Evolutionary conservation across 2,329 filamentous ascomycete genomes (phyloP).

Genomic region (Rutstroemia sp.): DNA sequence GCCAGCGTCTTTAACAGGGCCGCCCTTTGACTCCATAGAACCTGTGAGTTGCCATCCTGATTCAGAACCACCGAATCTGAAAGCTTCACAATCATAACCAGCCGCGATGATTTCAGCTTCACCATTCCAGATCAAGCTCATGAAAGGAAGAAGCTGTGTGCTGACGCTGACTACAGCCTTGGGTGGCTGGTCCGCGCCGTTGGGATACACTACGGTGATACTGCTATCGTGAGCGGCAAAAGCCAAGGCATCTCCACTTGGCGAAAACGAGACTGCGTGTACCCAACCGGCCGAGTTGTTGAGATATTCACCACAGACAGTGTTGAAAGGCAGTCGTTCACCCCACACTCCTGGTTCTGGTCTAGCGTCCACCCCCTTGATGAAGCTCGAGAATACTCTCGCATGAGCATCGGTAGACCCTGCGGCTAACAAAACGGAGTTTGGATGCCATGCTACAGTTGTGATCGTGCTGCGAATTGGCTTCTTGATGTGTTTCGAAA

Average conservation of each 20-base stretch:
- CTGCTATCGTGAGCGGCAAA: conserved; percentile 95
- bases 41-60: conserved; percentile 79
- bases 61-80: conserved; percentile 74
- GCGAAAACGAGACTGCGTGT: conserved; percentile 87
- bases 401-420: conserved; percentile 97
- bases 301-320: conserved; percentile 90
- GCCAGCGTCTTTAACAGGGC: conserved; percentile 44
- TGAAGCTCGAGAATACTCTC: conserved; percentile 87
- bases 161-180: conserved; percentile 83
- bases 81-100: conserved; percentile 84
- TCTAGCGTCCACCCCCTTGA: conserved; percentile 85
- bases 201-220: conserved; percentile 92
- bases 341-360: conserved; percentile 89
- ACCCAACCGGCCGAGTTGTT: conserved; percentile 98
- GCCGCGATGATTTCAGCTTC: conserved; percentile 94
- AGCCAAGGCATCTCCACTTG: conserved; percentile 84
- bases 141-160: conserved; percentile 86
- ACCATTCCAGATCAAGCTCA: conserved; percentile 84
- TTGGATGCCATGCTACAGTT: conserved; percentile 92
- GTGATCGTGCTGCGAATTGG: conserved; percentile 96
- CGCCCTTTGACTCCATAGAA: conserved; percentile 65
- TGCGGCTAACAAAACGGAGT: conserved; percentile 88
- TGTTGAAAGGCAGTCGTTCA: conserved; percentile 94
- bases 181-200: conserved; percentile 82
- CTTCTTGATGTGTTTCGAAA: conserved; percentile 99